Conservation (phyloP, 768 basidiomycete species). For the Naganishia friedmannii region DNA sequence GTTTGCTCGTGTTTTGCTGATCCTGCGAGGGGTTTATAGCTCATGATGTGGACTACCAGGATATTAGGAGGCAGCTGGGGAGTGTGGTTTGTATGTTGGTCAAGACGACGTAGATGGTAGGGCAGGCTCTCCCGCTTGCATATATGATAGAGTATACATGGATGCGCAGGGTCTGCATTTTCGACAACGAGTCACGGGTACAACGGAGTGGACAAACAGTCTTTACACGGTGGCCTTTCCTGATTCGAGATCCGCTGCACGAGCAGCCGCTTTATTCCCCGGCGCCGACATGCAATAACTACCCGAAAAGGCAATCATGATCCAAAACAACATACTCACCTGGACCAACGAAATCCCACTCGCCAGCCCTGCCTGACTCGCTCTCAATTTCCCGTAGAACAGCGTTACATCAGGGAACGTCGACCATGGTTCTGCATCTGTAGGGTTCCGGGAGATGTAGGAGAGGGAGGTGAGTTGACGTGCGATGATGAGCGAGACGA, state of each 20-base stretch:
- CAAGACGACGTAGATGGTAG: conserved; percentile 7
- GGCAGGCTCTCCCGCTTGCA: not conserved
- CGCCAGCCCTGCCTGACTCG: not conserved
- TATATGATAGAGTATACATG: not conserved
- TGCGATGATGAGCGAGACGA: not conserved
- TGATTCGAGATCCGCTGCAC: not conserved
- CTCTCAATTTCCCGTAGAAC: not conserved
- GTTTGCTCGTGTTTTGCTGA: no score
- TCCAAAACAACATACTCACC: conserved; percentile 6
- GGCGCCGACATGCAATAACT: conserved; percentile 1
- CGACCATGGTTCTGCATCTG: not conserved
- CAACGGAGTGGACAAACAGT: not conserved
- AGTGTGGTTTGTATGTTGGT: conserved; percentile 51
- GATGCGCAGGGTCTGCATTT: no score
- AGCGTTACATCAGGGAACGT: conserved; percentile 1
- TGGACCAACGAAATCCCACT: not conserved
- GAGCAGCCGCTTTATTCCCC: not conserved
- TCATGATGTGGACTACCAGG: conserved; percentile 96
- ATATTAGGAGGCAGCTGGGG: conserved; percentile 79
- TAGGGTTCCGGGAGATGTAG: conserved; percentile 10
- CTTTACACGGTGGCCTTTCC: not conserved
- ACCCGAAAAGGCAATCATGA: not conserved
- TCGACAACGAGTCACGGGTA: not conserved
- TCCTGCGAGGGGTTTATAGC: conserved; percentile 57
- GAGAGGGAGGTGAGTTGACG: conserved; percentile 12